Evolutionary conservation across 106 monocot genomes (phyloP), one percentile per base, ranked within the genome.

Genomic region (Amphibolis antarctica): DNA sequence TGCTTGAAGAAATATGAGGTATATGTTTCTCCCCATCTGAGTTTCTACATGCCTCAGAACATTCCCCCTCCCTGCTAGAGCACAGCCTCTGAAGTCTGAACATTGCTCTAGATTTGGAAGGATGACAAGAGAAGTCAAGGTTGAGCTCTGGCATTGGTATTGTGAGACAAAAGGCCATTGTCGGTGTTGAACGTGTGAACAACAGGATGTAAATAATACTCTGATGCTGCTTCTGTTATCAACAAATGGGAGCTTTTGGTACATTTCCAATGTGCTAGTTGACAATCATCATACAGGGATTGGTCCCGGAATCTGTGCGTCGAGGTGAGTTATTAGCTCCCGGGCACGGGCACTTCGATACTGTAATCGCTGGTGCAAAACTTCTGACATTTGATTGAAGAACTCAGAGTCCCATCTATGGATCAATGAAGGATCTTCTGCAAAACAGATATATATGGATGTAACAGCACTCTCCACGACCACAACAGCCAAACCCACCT

Each of bases 391-490:
- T 66, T 98, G 98, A 22, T 69, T 45, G 58, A 80, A 98, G 69
- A 98, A 98, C 43, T 87, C 86, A 3, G 69, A 50, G 64, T 98
- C 98, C 98, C 98, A 98, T 70, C 82, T 78, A 42, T 76, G 76
- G 17, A 98, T 87, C 59, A 98, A 62, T 45, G 72, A 79, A 0
- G 98, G 98, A 27, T 98, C 91, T 64, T 87, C 98, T 17, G 98
- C 89, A 52, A 58, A 91, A 55, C 87, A 98, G 42, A 98, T 83
- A 75, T 91, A 98, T 73, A 98, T 87, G 0, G 91, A 91, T 53
- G 98, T 98, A 1, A 98, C 98, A 7, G 98, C 98, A 64, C 98
- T 83, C 62, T 98, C 98, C 9, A 98, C 80, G 19, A 98, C 85
- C 12, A 91, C 98, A 22, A 98, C 82, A 5, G 90, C 86, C 13